These are phyloP conservation scores for Saccharomyces hybrid DNA, from an alignment of 1,139 yeast genomes.

Conservation along the genomic window DNA sequence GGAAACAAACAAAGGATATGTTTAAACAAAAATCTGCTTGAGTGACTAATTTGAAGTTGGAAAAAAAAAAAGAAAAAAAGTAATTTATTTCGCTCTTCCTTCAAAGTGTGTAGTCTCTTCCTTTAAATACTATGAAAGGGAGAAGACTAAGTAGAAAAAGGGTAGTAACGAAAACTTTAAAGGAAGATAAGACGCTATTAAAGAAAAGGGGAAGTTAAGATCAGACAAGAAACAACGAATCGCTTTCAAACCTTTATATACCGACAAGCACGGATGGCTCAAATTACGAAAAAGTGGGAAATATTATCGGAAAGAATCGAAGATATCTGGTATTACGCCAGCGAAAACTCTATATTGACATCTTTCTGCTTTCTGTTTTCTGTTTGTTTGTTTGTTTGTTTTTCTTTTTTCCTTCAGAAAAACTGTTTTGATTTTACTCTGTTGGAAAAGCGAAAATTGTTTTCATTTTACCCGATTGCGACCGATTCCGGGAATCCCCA, in stretches of 20 bases:
- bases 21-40: not conserved
- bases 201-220: not conserved
- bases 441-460: not conserved
- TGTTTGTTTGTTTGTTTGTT: not conserved
- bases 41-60: not conserved
- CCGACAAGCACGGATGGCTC: not conserved
- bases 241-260: not conserved
- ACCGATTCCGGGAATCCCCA: not conserved
- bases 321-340: not conserved
- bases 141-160: not conserved
- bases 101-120: conserved; percentile 1
- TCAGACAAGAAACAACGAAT: not conserved
- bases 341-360: not conserved
- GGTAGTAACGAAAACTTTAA: not conserved
- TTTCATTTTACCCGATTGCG: not conserved
- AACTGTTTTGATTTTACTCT: not conserved
- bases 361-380: not conserved
- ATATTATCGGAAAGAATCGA: not conserved
- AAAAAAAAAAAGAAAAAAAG: not conserved
- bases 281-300: not conserved
- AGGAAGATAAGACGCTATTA: not conserved
- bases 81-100: not conserved
- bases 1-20: not conserved
- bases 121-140: not conserved
- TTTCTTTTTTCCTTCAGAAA: not conserved